Evolutionary conservation across 192 early-diverging fungal species (phyloP), one percentile per base, ranked within the genome.

Genomic region (Rhizophagus prolifer): DNA sequence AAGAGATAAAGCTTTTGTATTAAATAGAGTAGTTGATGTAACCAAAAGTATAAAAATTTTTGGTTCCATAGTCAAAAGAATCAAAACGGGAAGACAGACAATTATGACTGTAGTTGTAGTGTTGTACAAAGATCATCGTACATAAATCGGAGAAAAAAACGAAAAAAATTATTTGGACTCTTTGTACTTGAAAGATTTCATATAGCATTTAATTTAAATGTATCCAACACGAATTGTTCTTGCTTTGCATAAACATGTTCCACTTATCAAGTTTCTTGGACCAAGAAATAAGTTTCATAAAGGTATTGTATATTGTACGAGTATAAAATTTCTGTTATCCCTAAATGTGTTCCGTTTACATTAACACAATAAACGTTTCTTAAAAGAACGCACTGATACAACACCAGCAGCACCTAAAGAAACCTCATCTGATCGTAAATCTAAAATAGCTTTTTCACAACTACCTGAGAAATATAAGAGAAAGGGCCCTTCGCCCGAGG

Each of bases 261-360:
- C 82, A 13, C 70, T 83, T 44, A 83, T 83, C 61, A 80, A 80
- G 26, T 83, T 83, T 65, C 59, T 83, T 28, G 78, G 82, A 28
- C 79, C 82, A 65, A 79, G 82, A 41, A 77, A 75, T 28, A 72
- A 72, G 30, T 7, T 72, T 76, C 81, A 44, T 21, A 54, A 54
- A 54, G 50, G 50, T 54, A 21, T 21, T 54, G 16, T 50, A 50
- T 54, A 21, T 21, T 54, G 31, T 34, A 34, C 13, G 12, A 3
- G 21, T 19, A 54, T 19, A 54, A 21, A 19, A 19, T 7, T 54
- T 14, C 21, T 54, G 2, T 19, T 54, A 19, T 19, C 21, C 14
- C 19, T 54, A 54, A 10, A 21, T 6, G 19, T 10, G 19, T 12
- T 54, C 10, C 50, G 16, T 54, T 54, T 54, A 54, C 16, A 54